Evolutionary conservation across 139 green algal species (phyloP), one percentile per base, ranked within the genome.

Genomic region (Picocystis salinarum): DNA sequence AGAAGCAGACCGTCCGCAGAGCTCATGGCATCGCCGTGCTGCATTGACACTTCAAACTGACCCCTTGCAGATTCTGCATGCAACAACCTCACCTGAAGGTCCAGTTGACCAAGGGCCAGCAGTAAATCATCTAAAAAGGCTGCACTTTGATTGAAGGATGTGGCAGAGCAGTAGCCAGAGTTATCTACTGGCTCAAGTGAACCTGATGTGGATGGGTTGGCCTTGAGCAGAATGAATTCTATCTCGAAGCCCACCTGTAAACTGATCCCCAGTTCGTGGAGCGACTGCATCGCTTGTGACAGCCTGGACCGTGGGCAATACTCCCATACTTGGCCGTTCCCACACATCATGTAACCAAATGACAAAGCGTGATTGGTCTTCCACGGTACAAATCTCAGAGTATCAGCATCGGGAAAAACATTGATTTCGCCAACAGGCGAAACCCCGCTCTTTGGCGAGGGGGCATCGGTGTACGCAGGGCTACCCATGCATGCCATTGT

Each of bases 41-140:
- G 20, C 5, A 50, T 55, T 0, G 51, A 51, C 2, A 80, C 36
- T 39, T 80, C 71, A 62, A 69, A 80, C 50, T 79, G 71, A 12
- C 66, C 71, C 11, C 53, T 61, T 0, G 47, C 67, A 29, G 54
- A 56, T 48, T 80, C 71, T 1, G 55, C 29, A 40, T 79, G 71
- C 33, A 72, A 57, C 55, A 76, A 69, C 22, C 62, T 33, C 20
- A 79, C 65, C 4, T 19, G 10, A 6, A 69, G 58, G 2, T 46
- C 63, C 30, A 71, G 36, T 0, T 18, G 13, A 13, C 56, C 24
- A 24, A 77, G 34, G 0, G 63, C 31, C 4, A 31, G 25, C n/a
- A 65, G 48, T 19, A 76, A 68, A n/a, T 61, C 42, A 15, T 68
- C 50, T 30, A 78, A 37, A 22, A 75, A 59, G 70, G 58, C 22